These are phyloP conservation scores for Clonostachys rhizophaga DNA, from an alignment of 2,329 filamentous ascomycete species.

Conservation along the genomic window DNA sequence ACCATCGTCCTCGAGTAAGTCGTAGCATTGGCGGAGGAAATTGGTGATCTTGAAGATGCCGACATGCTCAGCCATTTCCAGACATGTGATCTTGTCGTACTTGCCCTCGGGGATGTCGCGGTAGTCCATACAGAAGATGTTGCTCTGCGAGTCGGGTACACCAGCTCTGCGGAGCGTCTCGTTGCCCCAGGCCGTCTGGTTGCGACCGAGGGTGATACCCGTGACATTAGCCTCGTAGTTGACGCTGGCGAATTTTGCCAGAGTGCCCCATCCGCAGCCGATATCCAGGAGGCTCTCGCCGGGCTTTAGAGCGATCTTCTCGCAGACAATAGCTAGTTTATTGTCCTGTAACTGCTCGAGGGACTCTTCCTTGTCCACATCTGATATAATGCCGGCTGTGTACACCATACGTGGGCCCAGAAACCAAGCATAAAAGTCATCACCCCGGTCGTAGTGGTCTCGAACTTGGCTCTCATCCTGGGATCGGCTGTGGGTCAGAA, in stretches of 20 bases:
- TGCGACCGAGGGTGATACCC: constrained; percentile 89
- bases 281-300: constrained; percentile 88
- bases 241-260: constrained; percentile 86
- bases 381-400: constrained; percentile 89
- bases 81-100: constrained; percentile 94
- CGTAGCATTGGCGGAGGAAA: constrained; percentile 83
- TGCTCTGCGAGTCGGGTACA: constrained; percentile 82
- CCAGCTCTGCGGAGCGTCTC: constrained; percentile 77
- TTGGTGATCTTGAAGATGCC: constrained; percentile 81
- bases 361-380: constrained; percentile 80
- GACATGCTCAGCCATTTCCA: constrained; percentile 99
- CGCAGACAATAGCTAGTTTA: constrained; percentile 91
- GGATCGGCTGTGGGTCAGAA: constrained; percentile 87
- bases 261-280: constrained; percentile 96
- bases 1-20: constrained; percentile 96
- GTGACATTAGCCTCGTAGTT: constrained; percentile 85
- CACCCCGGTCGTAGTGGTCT: constrained; percentile 94
- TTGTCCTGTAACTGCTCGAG: constrained; percentile 97
- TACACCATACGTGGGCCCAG: constrained; percentile 98
- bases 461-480: constrained; percentile 97
- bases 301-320: constrained; percentile 83
- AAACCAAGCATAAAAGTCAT: constrained; percentile 99
- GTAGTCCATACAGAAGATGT: constrained; percentile 94
- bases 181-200: constrained; percentile 98
- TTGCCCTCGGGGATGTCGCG: constrained; percentile 71